Conservation (phyloP, 495 filamentous ascomycete genomes). For the Neurospora sp. region DNA sequence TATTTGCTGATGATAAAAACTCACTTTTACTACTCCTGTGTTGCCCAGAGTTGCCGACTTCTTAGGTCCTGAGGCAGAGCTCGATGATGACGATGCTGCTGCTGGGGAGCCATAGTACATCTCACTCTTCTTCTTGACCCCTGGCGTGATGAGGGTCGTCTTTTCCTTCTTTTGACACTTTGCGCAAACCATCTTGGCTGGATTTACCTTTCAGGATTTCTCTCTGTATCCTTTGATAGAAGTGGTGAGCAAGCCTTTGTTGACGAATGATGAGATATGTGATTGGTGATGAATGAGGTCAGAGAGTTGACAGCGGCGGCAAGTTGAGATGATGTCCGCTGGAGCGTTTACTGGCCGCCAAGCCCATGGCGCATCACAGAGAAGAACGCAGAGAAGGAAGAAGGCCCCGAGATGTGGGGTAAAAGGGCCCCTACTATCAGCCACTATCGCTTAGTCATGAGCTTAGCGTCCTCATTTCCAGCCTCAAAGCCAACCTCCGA, state of each 20-base stretch:
- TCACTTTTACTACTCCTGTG: conserved; percentile 44
- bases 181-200: conserved; percentile 51
- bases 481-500: not conserved
- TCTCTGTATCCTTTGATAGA: not conserved
- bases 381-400: not conserved
- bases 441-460: not conserved
- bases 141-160: conserved; percentile 57
- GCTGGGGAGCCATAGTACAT: conserved; percentile 61
- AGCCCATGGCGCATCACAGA: not conserved
- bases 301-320: not conserved
- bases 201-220: not conserved
- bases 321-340: not conserved
- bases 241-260: not conserved
- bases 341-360: not conserved
- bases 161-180: conserved; percentile 57
- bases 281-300: not conserved
- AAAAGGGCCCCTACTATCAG: not conserved
- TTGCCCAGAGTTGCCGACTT: conserved; percentile 45
- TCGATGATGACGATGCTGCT: conserved; percentile 14
- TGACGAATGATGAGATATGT: not conserved
- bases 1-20: not conserved
- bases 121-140: conserved; percentile 61
- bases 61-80: conserved; percentile 27
- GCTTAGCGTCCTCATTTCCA: not conserved
- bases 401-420: not conserved